Base-by-base conservation (phyloP, 306 rosid species). In the Lupinus albus region DNA sequence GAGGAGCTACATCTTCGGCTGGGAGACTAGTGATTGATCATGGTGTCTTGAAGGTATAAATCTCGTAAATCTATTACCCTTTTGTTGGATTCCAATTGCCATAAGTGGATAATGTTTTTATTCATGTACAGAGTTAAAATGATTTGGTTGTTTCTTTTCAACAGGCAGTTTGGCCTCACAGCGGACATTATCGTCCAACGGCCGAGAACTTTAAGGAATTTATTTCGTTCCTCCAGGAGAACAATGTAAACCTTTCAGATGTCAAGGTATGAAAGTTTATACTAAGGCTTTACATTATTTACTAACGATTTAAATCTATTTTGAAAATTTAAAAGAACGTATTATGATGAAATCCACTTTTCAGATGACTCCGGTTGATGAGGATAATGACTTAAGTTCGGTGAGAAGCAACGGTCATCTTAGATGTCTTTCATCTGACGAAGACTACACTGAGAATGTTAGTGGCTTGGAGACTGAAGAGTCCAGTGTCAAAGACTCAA, bases 141-240 rank as follows among this genome's bases (percentile, higher is more conserved):
- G 57, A 70, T 73, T 77, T 67, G 61, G 68, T 69, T 62, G 30
- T 69, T 62, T 60, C 60, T 59, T 72, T 63, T 82, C 56, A 49
- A 65, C 94, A 93, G 99, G 92, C 91, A 42, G 96, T 94, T 74
- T 94, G 97, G 99, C 96, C 99, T 82, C 99, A 94, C 81, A 94
- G 99, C 21, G 99, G 99, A n/a, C 99, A 94, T 64, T 94, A 94
- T 68, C 91, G 81, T 49, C 99, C 99, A 0, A 94, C 99, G 0
- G 91, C 81, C 80, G 89, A 82, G 73, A 94, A 94, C 45, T 94
- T 94, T 45, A 70, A 86, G 79, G 99, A 94, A 18, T 88, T 94
- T 8, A 61, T 90, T 73, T 72, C 96, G 28, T 94, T 88, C 84
- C 97, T 94, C 14, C 67, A 83, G 51, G 96, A 94, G 73, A 90